These are phyloP conservation scores for Lactarius psammicola DNA, from an alignment of 768 basidiomycete species.

Conservation along the genomic window DNA sequence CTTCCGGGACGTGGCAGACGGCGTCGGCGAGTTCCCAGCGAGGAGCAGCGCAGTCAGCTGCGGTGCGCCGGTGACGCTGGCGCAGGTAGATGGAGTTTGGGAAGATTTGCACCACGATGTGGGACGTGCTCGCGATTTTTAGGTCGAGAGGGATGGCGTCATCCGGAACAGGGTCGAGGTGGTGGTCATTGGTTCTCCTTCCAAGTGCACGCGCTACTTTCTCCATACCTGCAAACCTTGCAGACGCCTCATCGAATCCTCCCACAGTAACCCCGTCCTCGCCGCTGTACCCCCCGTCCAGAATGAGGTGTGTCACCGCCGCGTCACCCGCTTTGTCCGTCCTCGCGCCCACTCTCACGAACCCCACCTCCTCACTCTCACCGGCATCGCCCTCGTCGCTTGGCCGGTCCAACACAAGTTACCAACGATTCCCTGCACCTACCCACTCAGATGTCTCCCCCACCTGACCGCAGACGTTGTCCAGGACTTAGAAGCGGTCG, in stretches of 20 bases:
- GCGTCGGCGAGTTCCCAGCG: constrained; percentile 45
- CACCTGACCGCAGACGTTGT: constrained; percentile 50
- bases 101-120: background rate
- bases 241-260: constrained; percentile 68
- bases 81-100: constrained; percentile 9
- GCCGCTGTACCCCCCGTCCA: constrained; percentile 60
- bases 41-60: constrained; percentile 74
- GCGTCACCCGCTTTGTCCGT: constrained; percentile 65
- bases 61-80: constrained; percentile 50
- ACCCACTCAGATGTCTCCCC: constrained; percentile 32
- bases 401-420: constrained; percentile 46
- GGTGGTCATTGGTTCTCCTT: too few species aligned
- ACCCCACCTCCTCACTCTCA: constrained; percentile 67
- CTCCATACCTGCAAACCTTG: constrained; percentile 58
- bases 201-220: constrained; percentile 70
- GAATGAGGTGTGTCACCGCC: constrained; percentile 58
- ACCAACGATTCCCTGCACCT: constrained; percentile 47
- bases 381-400: constrained; percentile 67
- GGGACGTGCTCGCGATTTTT: constrained; percentile 5
- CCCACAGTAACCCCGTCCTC: constrained; percentile 65
- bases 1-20: constrained; percentile 35
- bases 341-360: constrained; percentile 56
- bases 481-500: constrained; percentile 66
- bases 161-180: constrained; percentile 32
- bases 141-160: background rate